Evolutionary conservation across 352 stramenopile species (phyloP), one percentile per base, ranked within the genome.

Genomic region (Globisporangium splendens): DNA sequence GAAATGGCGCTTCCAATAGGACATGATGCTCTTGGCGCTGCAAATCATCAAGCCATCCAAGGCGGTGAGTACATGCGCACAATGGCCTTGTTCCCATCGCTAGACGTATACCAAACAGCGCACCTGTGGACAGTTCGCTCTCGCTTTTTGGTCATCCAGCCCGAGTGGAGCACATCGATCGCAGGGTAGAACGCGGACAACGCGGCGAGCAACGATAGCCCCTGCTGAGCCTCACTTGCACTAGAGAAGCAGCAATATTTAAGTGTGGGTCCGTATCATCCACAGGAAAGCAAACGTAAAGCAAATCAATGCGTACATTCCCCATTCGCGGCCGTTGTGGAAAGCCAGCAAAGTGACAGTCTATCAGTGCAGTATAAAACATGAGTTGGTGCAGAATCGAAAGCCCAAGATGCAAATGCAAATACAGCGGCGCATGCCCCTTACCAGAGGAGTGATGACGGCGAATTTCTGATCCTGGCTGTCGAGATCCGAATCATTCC

Each of bases 1-100:
- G 50, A 79, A 93, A 55, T 90, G 83, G 8, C 81, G 75, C 59
- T 93, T 93, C 83, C 83, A 93, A 63, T 88, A 90, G 49, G 83
- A 88, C 58, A 93, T 93, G 49, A 93, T 90, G 38, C 77, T 88
- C 66, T 82, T 88, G 1, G 82, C 64, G 22, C 73, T 75, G 46
- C 8, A 31, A 17, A 54, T 49, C 14, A 50, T 39, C 31, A 12
- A 22, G 12, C 17, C 4, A 48, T n/a, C 15, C 12, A 15, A 13
- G 54, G 17, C 14, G 33, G 17, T 52, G 6, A n/a, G 43, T 33
- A 20, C 14, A 54, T 15, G n/a, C 14, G 6, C 10, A 35, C 10
- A 35, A 35, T 1, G 3, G 2, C 5, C 10, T 8, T 6, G 10
- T 35, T 10, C n/a, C n/a, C n/a, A n/a, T n/a, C 28, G 5, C 28